These are phyloP conservation scores for Filosporella fistucella DNA, from an alignment of 495 filamentous ascomycete species.

Conservation along the genomic window DNA sequence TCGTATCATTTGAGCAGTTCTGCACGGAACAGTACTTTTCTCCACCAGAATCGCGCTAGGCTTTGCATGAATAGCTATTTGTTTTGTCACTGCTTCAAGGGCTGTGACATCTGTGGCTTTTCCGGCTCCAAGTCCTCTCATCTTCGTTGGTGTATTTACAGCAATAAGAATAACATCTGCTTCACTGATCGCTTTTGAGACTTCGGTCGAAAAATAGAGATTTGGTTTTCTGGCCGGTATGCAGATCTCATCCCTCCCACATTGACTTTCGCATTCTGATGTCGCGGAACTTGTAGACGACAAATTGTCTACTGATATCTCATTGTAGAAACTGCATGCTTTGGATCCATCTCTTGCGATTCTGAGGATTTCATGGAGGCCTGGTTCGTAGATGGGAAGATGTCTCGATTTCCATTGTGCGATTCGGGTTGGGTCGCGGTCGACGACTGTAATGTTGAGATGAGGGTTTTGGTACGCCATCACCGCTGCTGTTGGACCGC, in stretches of 20 bases:
- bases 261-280: slow-evolving; percentile 29
- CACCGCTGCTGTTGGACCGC: slow-evolving; percentile 72
- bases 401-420: slow-evolving; percentile 66
- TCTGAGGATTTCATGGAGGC: slow-evolving; percentile 61
- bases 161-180: slow-evolving; percentile 76
- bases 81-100: slow-evolving; percentile 64
- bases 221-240: slow-evolving; percentile 49
- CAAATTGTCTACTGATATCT: slow-evolving; percentile 17
- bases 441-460: slow-evolving; percentile 66
- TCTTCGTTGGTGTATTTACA: slow-evolving; percentile 81
- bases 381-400: slow-evolving; percentile 76
- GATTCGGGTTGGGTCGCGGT: slow-evolving; percentile 61
- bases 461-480: slow-evolving; percentile 68
- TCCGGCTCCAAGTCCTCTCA: slow-evolving; percentile 63
- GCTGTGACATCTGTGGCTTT: slow-evolving; percentile 67
- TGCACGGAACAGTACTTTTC: slow-evolving; percentile 79
- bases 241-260: slow-evolving; percentile 28
- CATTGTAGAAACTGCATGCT: slow-evolving; percentile 26
- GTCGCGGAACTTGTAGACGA: slow-evolving; percentile 17
- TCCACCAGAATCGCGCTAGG: slow-evolving; percentile 74
- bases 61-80: slow-evolving; percentile 61
- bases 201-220: slow-evolving; percentile 67
- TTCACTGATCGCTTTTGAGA: slow-evolving; percentile 52
- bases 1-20: slow-evolving; percentile 66
- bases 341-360: slow-evolving; percentile 57